phyloP scores from a whole-genome alignment of 495 filamentous ascomycete genomes.

The Barbatosphaeria neglecta region DNA sequence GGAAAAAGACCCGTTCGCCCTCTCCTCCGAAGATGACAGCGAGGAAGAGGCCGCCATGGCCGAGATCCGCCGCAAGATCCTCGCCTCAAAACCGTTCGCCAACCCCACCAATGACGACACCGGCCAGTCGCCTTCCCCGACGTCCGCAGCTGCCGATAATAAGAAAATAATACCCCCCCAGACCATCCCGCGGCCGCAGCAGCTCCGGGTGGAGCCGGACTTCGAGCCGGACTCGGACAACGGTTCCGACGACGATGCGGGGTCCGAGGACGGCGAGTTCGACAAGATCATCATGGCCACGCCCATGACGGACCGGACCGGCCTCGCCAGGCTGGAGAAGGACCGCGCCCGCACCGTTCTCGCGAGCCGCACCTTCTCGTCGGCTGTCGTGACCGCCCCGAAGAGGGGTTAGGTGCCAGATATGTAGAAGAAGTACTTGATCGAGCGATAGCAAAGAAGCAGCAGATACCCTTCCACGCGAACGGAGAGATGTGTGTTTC shows the following conservation, averaged over 20 bases:
- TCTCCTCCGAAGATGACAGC: constrained; percentile 66
- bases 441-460: not conserved
- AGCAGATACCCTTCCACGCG: too few relatives aligned
- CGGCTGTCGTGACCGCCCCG: constrained; percentile 15
- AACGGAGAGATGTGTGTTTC: too few relatives aligned
- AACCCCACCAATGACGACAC: constrained; percentile 46
- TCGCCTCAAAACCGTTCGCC: constrained; percentile 76
- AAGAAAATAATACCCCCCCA: constrained; percentile 42
- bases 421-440: not conserved
- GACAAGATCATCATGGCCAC: constrained; percentile 88
- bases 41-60: constrained; percentile 87
- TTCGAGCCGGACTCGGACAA: constrained; percentile 62
- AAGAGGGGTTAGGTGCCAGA: constrained; percentile 10
- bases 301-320: constrained; percentile 70
- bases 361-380: constrained; percentile 17
- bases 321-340: constrained; percentile 37
- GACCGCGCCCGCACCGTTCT: constrained; percentile 23
- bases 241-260: constrained; percentile 47
- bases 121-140: constrained; percentile 50
- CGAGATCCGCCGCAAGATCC: constrained; percentile 69
- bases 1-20: constrained; percentile 54
- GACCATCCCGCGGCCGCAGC: constrained; percentile 43
- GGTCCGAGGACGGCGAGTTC: constrained; percentile 40
- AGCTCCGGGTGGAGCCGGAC: constrained; percentile 52
- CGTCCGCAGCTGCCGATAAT: constrained; percentile 39